Evolutionary conservation across 2,329 filamentous ascomycete species (phyloP).

Genomic region (Pyrenochaeta sp.): DNA sequence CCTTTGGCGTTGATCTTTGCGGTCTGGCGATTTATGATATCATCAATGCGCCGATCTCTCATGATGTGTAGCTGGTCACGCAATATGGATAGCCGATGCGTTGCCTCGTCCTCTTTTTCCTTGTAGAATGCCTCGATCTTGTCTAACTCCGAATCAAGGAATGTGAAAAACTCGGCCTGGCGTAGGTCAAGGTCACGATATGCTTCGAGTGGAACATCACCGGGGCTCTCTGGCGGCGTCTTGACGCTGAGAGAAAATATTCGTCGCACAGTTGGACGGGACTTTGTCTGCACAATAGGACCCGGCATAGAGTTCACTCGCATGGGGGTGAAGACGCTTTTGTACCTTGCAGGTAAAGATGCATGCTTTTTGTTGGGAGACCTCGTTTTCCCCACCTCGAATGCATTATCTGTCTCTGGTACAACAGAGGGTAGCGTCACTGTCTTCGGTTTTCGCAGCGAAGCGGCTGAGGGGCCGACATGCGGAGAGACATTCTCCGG

Average conservation of each 20-base stretch:
- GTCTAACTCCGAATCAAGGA: constrained; percentile 82
- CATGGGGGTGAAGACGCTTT: constrained; percentile 51
- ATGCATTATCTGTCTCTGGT: constrained; percentile 47
- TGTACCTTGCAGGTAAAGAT: constrained; percentile 42
- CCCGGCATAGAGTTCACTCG: constrained; percentile 52
- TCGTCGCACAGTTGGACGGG: constrained; percentile 50
- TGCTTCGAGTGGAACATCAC: constrained; percentile 63
- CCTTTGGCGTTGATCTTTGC: constrained; percentile 42
- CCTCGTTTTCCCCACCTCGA: constrained; percentile 54
- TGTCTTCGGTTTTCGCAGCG: constrained; percentile 25
- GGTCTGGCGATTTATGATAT: constrained; percentile 65
- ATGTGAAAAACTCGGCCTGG: constrained; percentile 86
- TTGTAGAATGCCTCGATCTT: constrained; percentile 94
- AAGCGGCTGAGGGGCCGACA: constrained; percentile 20
- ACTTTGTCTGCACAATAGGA: constrained; percentile 26
- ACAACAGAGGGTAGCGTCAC: constrained; percentile 27
- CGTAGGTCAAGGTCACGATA: constrained; percentile 73
- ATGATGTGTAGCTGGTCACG: constrained; percentile 91
- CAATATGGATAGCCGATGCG: constrained; percentile 72
- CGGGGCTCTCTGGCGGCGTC: constrained; percentile 45
- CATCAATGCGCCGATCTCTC: constrained; percentile 81
- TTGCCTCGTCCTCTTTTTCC: constrained; percentile 86
- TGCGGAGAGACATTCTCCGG: constrained; percentile 41
- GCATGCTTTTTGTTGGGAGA: constrained; percentile 40
- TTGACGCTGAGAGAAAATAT: constrained; percentile 55